Base-by-base conservation (phyloP, 768 basidiomycete species). In the Mycena vitilis region DNA sequence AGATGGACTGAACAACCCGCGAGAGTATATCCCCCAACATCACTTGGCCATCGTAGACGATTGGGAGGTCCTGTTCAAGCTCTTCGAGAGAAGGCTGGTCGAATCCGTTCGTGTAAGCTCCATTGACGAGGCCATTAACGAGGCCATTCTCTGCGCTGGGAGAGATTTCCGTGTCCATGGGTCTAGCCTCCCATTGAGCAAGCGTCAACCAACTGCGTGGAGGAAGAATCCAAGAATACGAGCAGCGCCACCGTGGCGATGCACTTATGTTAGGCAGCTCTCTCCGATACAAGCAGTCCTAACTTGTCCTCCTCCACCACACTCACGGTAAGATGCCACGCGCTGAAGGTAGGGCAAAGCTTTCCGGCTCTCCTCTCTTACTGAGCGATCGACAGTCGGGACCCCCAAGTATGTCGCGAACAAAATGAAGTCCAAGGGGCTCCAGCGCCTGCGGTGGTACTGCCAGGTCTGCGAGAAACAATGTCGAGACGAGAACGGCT, bases 351-450 rank as follows among this genome's bases (percentile, higher is more conserved):
- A 72, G 11, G 15, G 30, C 20, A 37, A 13, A 16, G 7, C 9
- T 37, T 60, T 16, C 25, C 23, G 36, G 4, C 1, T 44, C 8
- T n/a, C n/a, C 13, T 22, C 9, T 38, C 20, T 49, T 47, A 37
- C 63, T 64, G 22, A 73, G 52, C 40, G 25, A 49, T 45, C 53
- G 55, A 3, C 68, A 94, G 94, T 92, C 73, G 94, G 94, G 77
- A 95, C 94, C 8, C 93, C 94, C 30, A 95, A 95, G 80, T 92
- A 87, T 80, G 81, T 96, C 69, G 95, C 95, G 23, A 99, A 99
- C 80, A 93, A 95, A 80, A 96, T 97, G 93, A 98, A 98, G 83
- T 92, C 95, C 65, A 98, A 98, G 77, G 97, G 96, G 74, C 85
- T 97, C 56, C 97, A 98, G 80, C 90, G 95, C 75, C 88, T 99